A percentile compares a stretch with the other conserved stretches of the same genome.
Conservation (phyloP, 176 grass and related monocot species). For the Eleusine coracana region DNA sequence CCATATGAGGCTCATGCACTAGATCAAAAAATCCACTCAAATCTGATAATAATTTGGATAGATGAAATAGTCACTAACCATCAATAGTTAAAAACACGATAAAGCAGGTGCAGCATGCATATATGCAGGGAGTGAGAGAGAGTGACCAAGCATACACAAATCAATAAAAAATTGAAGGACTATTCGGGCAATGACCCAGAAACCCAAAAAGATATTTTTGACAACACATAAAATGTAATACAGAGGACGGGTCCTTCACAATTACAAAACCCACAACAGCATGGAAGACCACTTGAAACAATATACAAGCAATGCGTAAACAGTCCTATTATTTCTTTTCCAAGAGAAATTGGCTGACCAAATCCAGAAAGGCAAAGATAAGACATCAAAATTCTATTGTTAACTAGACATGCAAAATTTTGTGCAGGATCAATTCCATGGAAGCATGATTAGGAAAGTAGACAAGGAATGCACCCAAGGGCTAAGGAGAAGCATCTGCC, state of each 20-base stretch:
- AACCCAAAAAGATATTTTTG: slow-evolving; percentile 22
- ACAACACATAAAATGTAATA: not conserved
- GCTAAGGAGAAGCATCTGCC: not conserved
- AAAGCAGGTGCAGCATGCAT: not conserved
- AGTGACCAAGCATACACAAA: not conserved
- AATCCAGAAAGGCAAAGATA: slow-evolving; percentile 8
- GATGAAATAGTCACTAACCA: not conserved
- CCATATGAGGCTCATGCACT: slow-evolving; percentile 4
- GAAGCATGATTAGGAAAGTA: not conserved
- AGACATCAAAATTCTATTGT: not conserved
- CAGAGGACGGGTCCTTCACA: not conserved
- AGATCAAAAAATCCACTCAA: slow-evolving; percentile 1
- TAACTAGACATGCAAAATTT: not conserved
- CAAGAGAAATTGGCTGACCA: not conserved
- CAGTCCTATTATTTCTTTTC: not conserved
- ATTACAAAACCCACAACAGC: not conserved
- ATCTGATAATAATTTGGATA: not conserved
- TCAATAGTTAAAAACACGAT: slow-evolving; percentile 7
- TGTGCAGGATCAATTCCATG: not conserved
- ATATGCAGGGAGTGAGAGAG: not conserved
- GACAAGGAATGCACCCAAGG: not conserved
- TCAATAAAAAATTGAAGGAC: not conserved
- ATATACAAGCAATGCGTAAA: not conserved
- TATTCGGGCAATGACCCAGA: not conserved
- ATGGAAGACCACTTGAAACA: slow-evolving; percentile 6